Evolutionary conservation across 1,284 basidiomycete species (phyloP), one percentile per base, ranked within the genome.

Genomic region (Ustilago nuda): DNA sequence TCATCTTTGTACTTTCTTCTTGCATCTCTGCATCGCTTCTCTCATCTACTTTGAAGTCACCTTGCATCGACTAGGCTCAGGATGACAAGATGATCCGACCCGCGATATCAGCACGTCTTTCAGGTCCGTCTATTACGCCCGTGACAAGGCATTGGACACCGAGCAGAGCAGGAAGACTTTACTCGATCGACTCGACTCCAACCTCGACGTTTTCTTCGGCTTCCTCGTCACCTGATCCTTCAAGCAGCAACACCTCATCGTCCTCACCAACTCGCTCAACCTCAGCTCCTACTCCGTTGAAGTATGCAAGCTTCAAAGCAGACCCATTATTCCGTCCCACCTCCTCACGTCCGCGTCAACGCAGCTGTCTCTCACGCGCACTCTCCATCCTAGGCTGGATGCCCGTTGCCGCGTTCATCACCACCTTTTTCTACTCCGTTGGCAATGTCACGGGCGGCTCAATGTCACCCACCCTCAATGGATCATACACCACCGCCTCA

Each of bases 381-480:
- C 60, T 74, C 48, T 74, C 66, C 46, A 17, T 50, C 17, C 78
- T 88, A 15, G 87, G 85, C 19, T 89, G 89, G 89, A 75, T 88
- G 8, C 88, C 88, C 1, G 87, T 89, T 3, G 87, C 86, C 7
- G 71, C 88, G 27, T 88, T 88, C 82, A 82, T 88, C 75, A 87
- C 86, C 2, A 83, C 87, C 3, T 86, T 89, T 81, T 79, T 87
- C 27, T 87, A 86, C 65, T 87, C 87, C 15, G 56, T 89, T 2
- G 87, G 87, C 2, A 87, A 84, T 30, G 86, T 89, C 15, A 86
- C 86, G 2, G 89, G 89, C 2, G 83, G 82, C 30, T 87, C 83
- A 56, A 86, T 78, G 79, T 64, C 68, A 19, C 73, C 76, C 17
- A 76, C 75, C 3, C 70, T 77, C 71, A 77, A 77, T 37, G 71